Percentiles rank a stretch among this genome's conserved stretches.
phyloP scores from a whole-genome alignment of 495 filamentous ascomycete species.

The Stereocaulon alpinum region DNA sequence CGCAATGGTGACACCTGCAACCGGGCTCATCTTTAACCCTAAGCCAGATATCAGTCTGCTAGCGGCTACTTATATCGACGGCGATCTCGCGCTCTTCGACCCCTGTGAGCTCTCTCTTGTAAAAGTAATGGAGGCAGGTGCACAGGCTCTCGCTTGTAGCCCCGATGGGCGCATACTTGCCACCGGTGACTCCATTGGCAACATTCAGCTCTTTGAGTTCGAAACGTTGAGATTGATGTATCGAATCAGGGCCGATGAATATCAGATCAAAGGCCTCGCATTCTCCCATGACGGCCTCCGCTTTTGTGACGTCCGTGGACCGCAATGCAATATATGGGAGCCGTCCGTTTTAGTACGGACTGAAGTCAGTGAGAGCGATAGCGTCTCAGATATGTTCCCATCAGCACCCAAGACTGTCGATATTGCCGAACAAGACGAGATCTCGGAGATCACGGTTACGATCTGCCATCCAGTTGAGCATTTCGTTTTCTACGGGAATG shows the following conservation, averaged over 20 bases:
- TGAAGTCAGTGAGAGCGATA: neutral
- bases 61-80: slow-evolving; percentile 26
- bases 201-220: slow-evolving; percentile 28
- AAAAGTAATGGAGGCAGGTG: slow-evolving; percentile 11
- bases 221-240: slow-evolving; percentile 28
- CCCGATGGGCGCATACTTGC: slow-evolving; percentile 26
- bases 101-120: slow-evolving; percentile 13
- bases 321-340: slow-evolving; percentile 29
- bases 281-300: slow-evolving; percentile 25
- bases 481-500: slow-evolving; percentile 23
- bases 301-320: slow-evolving; percentile 27
- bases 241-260: slow-evolving; percentile 19
- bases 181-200: slow-evolving; percentile 18
- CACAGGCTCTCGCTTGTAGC: slow-evolving; percentile 16
- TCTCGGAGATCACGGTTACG: slow-evolving; percentile 20
- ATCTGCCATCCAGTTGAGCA: slow-evolving; percentile 10
- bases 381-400: slow-evolving; percentile 1
- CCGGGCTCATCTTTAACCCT: slow-evolving; percentile 15
- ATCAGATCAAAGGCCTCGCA: slow-evolving; percentile 22
- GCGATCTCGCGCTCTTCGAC: slow-evolving; percentile 25
- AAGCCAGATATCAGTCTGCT: slow-evolving; percentile 24
- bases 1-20: too few relatives aligned
- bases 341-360: slow-evolving; percentile 10
- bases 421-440: slow-evolving; percentile 4
- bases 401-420: slow-evolving; percentile 9